Evolutionary conservation across 2,329 filamentous ascomycete genomes (phyloP).

Genomic region (Raffaelea albimanens): DNA sequence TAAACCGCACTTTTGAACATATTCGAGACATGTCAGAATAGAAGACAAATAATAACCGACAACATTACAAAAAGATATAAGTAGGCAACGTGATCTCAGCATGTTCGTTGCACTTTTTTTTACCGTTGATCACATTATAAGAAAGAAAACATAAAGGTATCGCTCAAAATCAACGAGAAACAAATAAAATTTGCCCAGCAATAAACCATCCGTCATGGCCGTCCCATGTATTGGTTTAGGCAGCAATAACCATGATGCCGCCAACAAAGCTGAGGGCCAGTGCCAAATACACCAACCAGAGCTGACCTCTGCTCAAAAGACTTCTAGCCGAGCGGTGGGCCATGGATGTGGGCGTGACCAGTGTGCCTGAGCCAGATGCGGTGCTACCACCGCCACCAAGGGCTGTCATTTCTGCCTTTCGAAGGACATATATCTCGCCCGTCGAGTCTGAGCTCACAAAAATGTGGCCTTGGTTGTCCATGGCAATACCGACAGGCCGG

Average conservation of each 20-base stretch:
- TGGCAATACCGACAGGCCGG: conserved; percentile 50
- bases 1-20: too few species aligned
- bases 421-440: conserved; percentile 55
- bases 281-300: conserved; percentile 11
- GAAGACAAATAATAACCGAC: too few species aligned
- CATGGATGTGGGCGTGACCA: conserved; percentile 11
- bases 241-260: conserved; percentile 6
- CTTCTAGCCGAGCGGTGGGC: conserved; percentile 9
- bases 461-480: conserved; percentile 41
- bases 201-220: too few species aligned
- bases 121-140: too few species aligned
- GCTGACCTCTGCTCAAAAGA: conserved; percentile 4
- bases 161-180: too few species aligned
- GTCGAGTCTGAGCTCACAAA: conserved; percentile 55
- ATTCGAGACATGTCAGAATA: too few species aligned
- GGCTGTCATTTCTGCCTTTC: conserved; percentile 14
- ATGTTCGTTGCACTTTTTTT: not conserved
- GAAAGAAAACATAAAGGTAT: too few species aligned
- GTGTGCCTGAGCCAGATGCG: conserved; percentile 5
- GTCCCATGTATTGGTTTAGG: not conserved
- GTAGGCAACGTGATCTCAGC: too few species aligned
- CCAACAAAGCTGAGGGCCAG: conserved; percentile 12
- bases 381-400: conserved; percentile 4
- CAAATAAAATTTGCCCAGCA: too few species aligned
- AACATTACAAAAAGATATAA: too few species aligned